Base-by-base conservation (phyloP, 2,329 filamentous ascomycete genomes). In the Fonsecaea nubica region DNA sequence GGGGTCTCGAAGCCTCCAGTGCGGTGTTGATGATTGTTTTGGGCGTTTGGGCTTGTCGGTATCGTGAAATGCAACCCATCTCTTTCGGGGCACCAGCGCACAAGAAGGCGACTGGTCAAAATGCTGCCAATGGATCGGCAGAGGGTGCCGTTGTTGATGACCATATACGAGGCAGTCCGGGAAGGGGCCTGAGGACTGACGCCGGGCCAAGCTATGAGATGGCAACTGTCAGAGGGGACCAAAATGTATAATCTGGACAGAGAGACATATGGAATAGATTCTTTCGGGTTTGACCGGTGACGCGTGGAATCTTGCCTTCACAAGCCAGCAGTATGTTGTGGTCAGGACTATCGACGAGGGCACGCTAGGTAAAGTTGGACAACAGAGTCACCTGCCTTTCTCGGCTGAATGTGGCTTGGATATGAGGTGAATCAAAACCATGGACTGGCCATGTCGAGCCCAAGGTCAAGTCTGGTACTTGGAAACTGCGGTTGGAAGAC, bases 1-100 rank as follows among this genome's bases (percentile, higher is more conserved):
- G 95, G 94, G 82, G 80, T 1, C 77, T 91, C 0, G 89, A 91
- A 75, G 77, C 84, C 57, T 82, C 82, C 48, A 90, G 87, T 71
- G 84, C 86, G 4, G 80, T 80, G 0, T 75, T 90, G 42, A 91
- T 91, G 88, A 87, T 84, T 8, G 86, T 83, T 55, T 82, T 95
- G 1, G 93, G 92, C 3, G 90, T 96, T 42, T 98, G 94, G 92
- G 92, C 90, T 2, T 98, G 94, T 76, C 92, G 90, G 75, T 96
- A 93, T 84, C 86, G 94, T 67, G 95, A 99, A 79, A 81, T 99
- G 63, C 86, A 88, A 74, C 94, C 95, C 10, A 96, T 98, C 73
- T 90, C 87, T 66, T 97, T 98, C 75, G 92, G 92, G 21, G 90
- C 90, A 2, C 74, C 58, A 4, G 52, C 64, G 40, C 30, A 38